A percentile compares a stretch with the other conserved stretches of the same genome.
phyloP scores from a whole-genome alignment of 352 stramenopile genomes.

The Pythium dissimile region DNA sequence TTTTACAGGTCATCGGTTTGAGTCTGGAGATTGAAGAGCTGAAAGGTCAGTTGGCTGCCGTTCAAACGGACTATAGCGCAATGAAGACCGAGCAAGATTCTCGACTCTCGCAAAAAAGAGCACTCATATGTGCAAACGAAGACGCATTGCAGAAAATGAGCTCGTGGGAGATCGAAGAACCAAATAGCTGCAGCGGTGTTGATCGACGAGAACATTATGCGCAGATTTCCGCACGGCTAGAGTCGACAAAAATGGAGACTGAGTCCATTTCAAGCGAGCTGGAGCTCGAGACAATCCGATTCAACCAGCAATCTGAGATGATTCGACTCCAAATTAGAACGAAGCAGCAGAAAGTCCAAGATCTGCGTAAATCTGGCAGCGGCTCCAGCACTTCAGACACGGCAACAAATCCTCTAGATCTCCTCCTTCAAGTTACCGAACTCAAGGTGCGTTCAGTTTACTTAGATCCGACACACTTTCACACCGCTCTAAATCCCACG shows the following conservation, averaged over 20 bases:
- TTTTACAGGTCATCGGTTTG: slow-evolving; percentile 50
- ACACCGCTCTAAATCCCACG: background rate
- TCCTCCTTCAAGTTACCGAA: slow-evolving; percentile 43
- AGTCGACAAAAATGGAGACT: background rate
- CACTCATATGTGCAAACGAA: slow-evolving; percentile 29
- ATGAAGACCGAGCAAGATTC: slow-evolving; percentile 31
- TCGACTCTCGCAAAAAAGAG: slow-evolving; percentile 18
- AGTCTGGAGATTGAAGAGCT: slow-evolving; percentile 52
- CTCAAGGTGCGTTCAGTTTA: slow-evolving; percentile 41
- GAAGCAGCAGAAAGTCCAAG: too few relatives aligned
- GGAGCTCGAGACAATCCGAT: background rate
- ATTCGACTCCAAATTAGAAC: too few relatives aligned
- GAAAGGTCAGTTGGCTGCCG: slow-evolving; percentile 16
- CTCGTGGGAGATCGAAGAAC: slow-evolving; percentile 19
- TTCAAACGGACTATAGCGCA: slow-evolving; percentile 22
- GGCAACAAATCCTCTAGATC: slow-evolving; percentile 35
- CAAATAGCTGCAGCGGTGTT: background rate
- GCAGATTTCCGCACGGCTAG: background rate
- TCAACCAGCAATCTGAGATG: slow-evolving; percentile 34
- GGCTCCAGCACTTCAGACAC: too few relatives aligned
- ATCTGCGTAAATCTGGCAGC: too few relatives aligned
- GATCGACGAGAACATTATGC: background rate
- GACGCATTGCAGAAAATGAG: slow-evolving; percentile 42
- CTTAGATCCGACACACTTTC: background rate
- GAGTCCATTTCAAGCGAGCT: background rate